phyloP scores from a whole-genome alignment of 306 rosid species.

The Canavalia gladiata region DNA sequence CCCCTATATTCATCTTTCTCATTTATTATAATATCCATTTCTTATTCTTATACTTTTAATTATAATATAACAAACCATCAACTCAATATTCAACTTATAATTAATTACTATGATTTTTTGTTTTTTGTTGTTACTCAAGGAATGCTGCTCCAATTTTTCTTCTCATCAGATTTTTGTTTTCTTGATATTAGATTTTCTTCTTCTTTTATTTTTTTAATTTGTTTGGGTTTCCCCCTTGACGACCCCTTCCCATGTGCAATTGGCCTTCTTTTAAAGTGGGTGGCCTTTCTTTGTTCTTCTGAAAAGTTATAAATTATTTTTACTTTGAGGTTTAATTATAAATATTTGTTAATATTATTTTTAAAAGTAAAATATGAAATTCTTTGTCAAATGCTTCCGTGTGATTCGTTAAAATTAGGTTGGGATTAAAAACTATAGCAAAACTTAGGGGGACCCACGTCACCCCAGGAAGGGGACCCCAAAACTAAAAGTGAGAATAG shows the following conservation, averaged over 20 bases:
- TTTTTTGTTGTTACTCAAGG: slow-evolving; percentile 8
- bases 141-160: slow-evolving; percentile 25
- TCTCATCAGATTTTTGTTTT: slow-evolving; percentile 12
- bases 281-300: slow-evolving; percentile 35
- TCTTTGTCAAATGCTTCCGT: neutral
- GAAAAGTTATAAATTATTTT: slow-evolving; percentile 1
- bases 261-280: slow-evolving; percentile 46
- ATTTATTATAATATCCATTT: neutral
- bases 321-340: neutral
- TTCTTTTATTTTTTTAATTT: neutral
- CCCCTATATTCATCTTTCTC: neutral
- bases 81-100: neutral
- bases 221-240: neutral
- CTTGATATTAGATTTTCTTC: neutral
- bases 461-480: neutral
- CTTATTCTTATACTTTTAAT: neutral
- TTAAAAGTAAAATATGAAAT: neutral
- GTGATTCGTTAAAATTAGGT: neutral
- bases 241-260: slow-evolving; percentile 38
- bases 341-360: neutral
- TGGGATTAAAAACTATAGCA: neutral
- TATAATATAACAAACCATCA: neutral
- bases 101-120: neutral
- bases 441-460: neutral
- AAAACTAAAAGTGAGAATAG: neutral